phyloP scores from a whole-genome alignment of 2,329 filamentous ascomycete genomes.

The Zarea fungicola region DNA sequence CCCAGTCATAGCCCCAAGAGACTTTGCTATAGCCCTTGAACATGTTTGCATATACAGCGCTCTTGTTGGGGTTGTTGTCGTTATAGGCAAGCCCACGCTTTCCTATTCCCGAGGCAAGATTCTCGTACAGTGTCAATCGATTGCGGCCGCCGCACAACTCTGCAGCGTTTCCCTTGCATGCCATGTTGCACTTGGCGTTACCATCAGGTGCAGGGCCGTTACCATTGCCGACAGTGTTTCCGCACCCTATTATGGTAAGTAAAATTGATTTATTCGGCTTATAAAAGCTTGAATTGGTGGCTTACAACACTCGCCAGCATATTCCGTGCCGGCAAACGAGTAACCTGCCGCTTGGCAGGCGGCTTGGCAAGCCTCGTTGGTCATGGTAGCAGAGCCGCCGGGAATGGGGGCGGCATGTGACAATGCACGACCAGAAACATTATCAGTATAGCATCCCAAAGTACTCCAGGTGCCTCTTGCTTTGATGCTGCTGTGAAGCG shows the following conservation, averaged over 20 bases:
- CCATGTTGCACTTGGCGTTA: neutral
- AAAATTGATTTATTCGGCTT: neutral
- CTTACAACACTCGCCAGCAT: conserved; percentile 4
- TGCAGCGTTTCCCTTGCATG: neutral
- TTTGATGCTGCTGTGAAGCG: neutral
- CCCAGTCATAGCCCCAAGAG: conserved; percentile 2
- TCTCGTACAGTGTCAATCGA: neutral
- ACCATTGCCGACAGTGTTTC: neutral
- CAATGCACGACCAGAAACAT: neutral
- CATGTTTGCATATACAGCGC: neutral
- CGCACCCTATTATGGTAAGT: neutral
- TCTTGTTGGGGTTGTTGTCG: conserved; percentile 1
- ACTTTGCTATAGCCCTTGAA: neutral
- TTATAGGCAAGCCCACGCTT: neutral
- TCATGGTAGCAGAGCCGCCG: neutral
- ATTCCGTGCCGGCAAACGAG: neutral
- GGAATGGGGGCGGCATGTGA: neutral
- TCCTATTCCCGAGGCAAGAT: neutral
- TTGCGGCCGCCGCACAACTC: neutral
- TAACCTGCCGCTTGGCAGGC: neutral
- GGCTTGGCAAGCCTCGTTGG: neutral
- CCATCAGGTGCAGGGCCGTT: neutral
- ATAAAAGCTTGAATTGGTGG: neutral
- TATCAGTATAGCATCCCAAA: conserved; percentile 5
- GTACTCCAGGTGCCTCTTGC: neutral